These are phyloP conservation scores for Juglanconis sp. DNA, from an alignment of 2,329 filamentous ascomycete genomes.

Conservation along the genomic window DNA sequence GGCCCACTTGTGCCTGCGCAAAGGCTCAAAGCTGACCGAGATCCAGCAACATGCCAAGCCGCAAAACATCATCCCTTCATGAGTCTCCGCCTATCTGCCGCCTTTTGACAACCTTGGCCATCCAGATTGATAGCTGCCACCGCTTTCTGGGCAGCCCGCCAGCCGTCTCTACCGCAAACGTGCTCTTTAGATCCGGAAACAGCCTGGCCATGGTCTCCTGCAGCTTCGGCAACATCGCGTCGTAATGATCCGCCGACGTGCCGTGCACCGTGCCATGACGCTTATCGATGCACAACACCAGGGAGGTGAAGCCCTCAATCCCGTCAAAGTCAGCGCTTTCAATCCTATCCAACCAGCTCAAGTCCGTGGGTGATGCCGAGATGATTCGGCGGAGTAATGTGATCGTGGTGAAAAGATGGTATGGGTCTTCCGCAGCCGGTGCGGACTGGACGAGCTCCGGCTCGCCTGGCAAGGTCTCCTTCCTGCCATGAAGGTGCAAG, in stretches of 20 bases:
- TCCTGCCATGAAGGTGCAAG: constrained; percentile 6
- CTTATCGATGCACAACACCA: constrained; percentile 13
- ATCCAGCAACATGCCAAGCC: neutral
- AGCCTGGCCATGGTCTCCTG: constrained; percentile 11
- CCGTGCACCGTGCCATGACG: constrained; percentile 11
- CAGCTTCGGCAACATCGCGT: constrained; percentile 11
- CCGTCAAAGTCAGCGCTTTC: constrained; percentile 10
- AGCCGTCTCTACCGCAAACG: neutral
- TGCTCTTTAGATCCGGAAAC: constrained; percentile 14
- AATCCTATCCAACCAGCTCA: constrained; percentile 14
- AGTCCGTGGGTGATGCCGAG: constrained; percentile 2
- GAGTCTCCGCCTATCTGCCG: neutral
- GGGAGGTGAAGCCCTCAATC: constrained; percentile 14
- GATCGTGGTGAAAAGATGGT: constrained; percentile 13
- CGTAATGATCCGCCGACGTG: constrained; percentile 11
- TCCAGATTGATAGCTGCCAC: constrained; percentile 14
- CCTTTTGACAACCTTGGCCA: constrained; percentile 13
- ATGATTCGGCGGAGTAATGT: constrained; percentile 4
- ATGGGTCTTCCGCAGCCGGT: neutral
- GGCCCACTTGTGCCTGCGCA: neutral
- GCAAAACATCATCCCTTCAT: neutral
- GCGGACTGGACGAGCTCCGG: too few species aligned
- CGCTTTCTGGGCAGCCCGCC: constrained; percentile 6
- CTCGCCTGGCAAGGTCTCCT: neutral
- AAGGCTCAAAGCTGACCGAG: neutral